Evolutionary conservation across 331 rosid species (phyloP).

Genomic region (Malus hybrid): DNA sequence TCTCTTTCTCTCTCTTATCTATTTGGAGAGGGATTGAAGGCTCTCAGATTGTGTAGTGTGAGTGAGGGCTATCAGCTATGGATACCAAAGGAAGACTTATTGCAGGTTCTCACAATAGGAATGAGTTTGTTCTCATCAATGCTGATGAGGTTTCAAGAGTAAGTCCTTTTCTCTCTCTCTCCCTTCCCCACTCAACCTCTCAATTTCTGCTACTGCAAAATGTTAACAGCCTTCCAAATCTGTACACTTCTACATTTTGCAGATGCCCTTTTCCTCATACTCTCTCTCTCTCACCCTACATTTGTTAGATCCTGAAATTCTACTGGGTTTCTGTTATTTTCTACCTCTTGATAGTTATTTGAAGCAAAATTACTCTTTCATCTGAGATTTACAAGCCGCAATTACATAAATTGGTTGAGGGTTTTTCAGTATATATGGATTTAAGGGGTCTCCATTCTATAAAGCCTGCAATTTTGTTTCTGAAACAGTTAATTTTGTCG

Average conservation of each 20-base stretch:
- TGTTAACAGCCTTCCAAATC: neutral
- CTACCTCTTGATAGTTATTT: neutral
- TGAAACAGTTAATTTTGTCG: neutral
- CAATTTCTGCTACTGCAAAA: neutral
- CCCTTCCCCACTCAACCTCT: neutral
- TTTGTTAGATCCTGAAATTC: conserved; percentile 19
- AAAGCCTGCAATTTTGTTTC: neutral
- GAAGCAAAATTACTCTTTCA: neutral
- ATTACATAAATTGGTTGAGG: neutral
- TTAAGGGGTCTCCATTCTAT: neutral
- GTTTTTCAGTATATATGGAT: neutral
- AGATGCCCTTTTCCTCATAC: conserved; percentile 10
- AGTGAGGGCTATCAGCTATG: conserved; percentile 19
- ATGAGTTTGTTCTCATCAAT: conserved; percentile 78
- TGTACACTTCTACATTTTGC: conserved; percentile 2
- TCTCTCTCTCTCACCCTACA: neutral
- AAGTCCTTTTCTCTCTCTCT: conserved; percentile 10
- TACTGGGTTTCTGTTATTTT: neutral
- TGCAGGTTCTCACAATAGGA: conserved; percentile 80
- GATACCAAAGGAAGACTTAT: conserved; percentile 56
- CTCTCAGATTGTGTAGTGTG: conserved; percentile 12
- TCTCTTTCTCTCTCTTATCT: too few species aligned
- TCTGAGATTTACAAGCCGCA: conserved; percentile 2
- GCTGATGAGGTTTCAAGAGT: conserved; percentile 74
- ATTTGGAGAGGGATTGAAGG: conserved; percentile 12